phyloP scores from a whole-genome alignment of 2,329 filamentous ascomycete genomes.

The Xylariales sp. region DNA sequence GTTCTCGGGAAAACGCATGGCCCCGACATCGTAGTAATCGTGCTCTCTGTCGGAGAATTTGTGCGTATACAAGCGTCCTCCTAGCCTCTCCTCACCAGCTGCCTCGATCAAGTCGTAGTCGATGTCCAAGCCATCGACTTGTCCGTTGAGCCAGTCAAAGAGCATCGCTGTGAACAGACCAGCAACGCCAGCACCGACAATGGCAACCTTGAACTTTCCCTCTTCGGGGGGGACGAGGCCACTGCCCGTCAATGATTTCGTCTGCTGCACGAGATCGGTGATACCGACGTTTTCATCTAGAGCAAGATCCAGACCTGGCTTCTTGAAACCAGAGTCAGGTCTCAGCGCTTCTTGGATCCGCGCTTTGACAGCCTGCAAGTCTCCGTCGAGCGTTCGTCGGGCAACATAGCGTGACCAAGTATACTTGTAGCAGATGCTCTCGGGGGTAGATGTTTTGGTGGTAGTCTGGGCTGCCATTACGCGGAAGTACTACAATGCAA shows the following conservation, averaged over 20 bases:
- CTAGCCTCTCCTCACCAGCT: conserved; percentile 9
- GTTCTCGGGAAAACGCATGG: conserved; percentile 18
- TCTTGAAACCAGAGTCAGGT: neutral
- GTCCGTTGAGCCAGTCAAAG: conserved; percentile 10
- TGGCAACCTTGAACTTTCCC: conserved; percentile 10
- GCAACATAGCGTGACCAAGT: conserved; percentile 1
- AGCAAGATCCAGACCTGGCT: neutral
- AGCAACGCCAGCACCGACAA: conserved; percentile 13
- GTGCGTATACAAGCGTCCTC: conserved; percentile 17
- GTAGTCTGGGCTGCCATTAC: too few species aligned
- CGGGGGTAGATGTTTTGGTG: too few species aligned
- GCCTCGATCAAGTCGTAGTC: conserved; percentile 18
- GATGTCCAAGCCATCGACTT: neutral
- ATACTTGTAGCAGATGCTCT: conserved; percentile 4
- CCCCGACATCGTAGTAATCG: conserved; percentile 20
- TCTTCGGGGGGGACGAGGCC: neutral
- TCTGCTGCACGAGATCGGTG: neutral
- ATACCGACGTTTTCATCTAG: neutral
- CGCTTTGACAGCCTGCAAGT: neutral
- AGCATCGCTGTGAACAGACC: conserved; percentile 17
- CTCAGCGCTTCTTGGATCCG: neutral
- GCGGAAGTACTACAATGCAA: too few species aligned
- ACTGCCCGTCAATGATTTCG: neutral
- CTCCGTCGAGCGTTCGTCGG: neutral
- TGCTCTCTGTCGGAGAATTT: conserved; percentile 12